A percentile compares a stretch with the other conserved stretches of the same genome.
These are phyloP conservation scores for Nidula microcarpa DNA, from an alignment of 768 basidiomycete genomes.

Conservation along the genomic window DNA sequence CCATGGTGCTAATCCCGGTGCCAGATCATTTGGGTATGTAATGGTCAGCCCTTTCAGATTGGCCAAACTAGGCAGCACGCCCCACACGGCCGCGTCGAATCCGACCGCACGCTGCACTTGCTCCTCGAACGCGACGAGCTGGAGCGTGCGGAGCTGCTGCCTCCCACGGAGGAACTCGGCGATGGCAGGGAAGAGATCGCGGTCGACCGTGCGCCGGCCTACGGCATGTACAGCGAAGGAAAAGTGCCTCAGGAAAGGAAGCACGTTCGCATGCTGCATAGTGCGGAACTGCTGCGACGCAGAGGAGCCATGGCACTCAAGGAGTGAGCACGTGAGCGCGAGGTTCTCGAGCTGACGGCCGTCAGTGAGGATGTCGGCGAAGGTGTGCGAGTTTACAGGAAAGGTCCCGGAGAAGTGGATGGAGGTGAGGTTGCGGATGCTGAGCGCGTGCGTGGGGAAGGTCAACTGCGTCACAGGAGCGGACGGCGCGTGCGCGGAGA, in stretches of 20 bases:
- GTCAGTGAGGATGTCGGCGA: slow-evolving; percentile 56
- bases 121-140: slow-evolving; percentile 45
- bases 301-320: slow-evolving; percentile 45
- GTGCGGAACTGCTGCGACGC: slow-evolving; percentile 42
- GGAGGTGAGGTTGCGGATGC: slow-evolving; percentile 60
- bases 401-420: slow-evolving; percentile 61
- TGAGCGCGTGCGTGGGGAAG: slow-evolving; percentile 51
- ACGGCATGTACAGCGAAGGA: slow-evolving; percentile 46
- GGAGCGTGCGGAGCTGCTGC: slow-evolving; percentile 46
- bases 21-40: slow-evolving; percentile 61
- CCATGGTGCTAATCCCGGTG: slow-evolving; percentile 64
- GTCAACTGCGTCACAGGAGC: slow-evolving; percentile 49
- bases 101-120: slow-evolving; percentile 48
- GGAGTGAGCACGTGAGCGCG: slow-evolving; percentile 43
- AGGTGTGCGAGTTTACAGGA: slow-evolving; percentile 42
- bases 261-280: slow-evolving; percentile 20
- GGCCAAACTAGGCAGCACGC: slow-evolving; percentile 57
- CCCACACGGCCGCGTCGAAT: slow-evolving; percentile 70
- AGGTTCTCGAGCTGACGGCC: slow-evolving; percentile 65
- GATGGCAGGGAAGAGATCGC: slow-evolving; percentile 67
- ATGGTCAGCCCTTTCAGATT: slow-evolving; percentile 54
- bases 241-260: slow-evolving; percentile 68
- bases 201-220: slow-evolving; percentile 42
- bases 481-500: slow-evolving; percentile 5
- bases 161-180: slow-evolving; percentile 63